These are phyloP conservation scores for Picea abies DNA, from an alignment of 83 land plant genomes.

Conservation along the genomic window DNA sequence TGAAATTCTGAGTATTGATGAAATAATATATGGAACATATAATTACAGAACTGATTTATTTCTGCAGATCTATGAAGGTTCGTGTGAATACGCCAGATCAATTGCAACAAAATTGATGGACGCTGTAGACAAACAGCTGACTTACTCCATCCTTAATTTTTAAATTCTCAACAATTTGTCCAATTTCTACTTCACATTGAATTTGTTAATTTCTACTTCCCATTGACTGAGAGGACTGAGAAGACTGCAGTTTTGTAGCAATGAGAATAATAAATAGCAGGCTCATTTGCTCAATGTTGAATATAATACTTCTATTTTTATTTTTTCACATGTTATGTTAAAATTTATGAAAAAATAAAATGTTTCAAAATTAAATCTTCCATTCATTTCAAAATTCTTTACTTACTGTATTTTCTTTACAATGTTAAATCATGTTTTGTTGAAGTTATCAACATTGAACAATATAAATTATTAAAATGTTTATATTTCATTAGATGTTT, in stretches of 20 bases:
- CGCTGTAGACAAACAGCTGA: conserved; percentile 40
- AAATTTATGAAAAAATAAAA: too few relatives aligned
- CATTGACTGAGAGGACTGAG: neutral
- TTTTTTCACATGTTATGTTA: too few relatives aligned
- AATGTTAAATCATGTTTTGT: too few relatives aligned
- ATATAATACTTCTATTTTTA: too few relatives aligned
- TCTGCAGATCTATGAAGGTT: conserved; percentile 63
- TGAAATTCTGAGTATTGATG: neutral
- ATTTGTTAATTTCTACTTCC: neutral
- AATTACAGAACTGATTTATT: neutral
- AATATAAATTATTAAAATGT: too few relatives aligned
- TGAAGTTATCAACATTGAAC: too few relatives aligned
- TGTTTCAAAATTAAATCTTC: too few relatives aligned
- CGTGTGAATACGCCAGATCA: conserved; percentile 56
- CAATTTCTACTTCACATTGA: neutral
- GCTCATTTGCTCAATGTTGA: too few relatives aligned
- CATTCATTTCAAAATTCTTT: too few relatives aligned
- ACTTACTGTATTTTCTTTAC: too few relatives aligned
- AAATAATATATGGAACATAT: neutral
- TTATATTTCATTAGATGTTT: too few relatives aligned
- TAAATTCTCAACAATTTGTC: neutral
- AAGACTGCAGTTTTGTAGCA: conserved; percentile 4
- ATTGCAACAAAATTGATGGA: conserved; percentile 65
- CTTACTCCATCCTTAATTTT: neutral
- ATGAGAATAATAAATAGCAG: neutral